phyloP scores from a whole-genome alignment of 768 basidiomycete genomes.

The Suillus subaureus region DNA sequence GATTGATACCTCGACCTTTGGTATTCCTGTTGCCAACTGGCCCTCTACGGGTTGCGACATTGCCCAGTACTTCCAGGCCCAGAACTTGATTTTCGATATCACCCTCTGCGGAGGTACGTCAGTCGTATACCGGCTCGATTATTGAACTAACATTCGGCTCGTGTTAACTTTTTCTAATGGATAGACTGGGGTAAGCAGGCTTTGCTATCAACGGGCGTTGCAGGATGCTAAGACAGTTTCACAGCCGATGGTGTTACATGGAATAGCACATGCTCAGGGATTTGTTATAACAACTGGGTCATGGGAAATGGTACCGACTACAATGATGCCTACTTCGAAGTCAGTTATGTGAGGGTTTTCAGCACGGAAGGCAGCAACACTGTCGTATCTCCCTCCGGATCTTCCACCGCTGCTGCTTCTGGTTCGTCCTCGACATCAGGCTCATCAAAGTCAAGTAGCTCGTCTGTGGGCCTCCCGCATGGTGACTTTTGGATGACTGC shows the following conservation, averaged over 20 bases:
- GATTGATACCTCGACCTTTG: conserved; percentile 57
- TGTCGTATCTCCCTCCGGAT: conserved; percentile 21
- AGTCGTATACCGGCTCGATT: conserved; percentile 12
- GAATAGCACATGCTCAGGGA: conserved; percentile 61
- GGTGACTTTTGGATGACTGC: conserved; percentile 12
- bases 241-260: conserved; percentile 44
- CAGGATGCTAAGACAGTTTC: background rate
- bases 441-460: conserved; percentile 13
- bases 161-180: background rate
- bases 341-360: conserved; percentile 59
- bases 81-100: conserved; percentile 73
- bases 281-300: conserved; percentile 73
- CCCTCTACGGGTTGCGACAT: conserved; percentile 57
- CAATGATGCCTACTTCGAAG: conserved; percentile 72
- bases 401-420: conserved; percentile 1
- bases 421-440: conserved; percentile 15
- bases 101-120: conserved; percentile 65
- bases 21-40: conserved; percentile 73
- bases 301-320: conserved; percentile 63
- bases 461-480: conserved; percentile 8
- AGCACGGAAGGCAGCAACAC: conserved; percentile 35
- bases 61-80: conserved; percentile 56
- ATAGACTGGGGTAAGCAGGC: conserved; percentile 35
- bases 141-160: conserved; percentile 33
- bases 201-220: background rate